Evolutionary conservation across 768 basidiomycete genomes (phyloP).

Genomic region (Pulveroboletus sp.): DNA sequence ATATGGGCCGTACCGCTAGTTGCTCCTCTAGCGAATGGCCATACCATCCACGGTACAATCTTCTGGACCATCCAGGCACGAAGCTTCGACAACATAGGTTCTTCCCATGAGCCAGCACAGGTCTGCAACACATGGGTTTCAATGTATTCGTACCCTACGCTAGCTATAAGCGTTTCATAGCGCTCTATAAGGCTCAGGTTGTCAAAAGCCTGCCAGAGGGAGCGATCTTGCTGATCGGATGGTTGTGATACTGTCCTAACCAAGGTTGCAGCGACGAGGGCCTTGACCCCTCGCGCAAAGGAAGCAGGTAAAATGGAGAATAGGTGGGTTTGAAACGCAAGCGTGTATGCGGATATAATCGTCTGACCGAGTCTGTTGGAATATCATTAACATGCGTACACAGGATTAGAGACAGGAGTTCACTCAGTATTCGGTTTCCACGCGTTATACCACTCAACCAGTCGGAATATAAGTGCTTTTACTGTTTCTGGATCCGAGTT

Average conservation of each 20-base stretch:
- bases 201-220: constrained; percentile 60
- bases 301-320: constrained; percentile 66
- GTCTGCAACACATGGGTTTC: constrained; percentile 63
- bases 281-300: constrained; percentile 66
- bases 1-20: constrained; percentile 41
- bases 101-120: constrained; percentile 67
- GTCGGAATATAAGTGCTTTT: constrained; percentile 48
- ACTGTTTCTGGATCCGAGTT: constrained; percentile 47
- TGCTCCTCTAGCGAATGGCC: constrained; percentile 69
- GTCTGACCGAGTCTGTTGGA: constrained; percentile 53
- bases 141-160: constrained; percentile 83
- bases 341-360: constrained; percentile 55
- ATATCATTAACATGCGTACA: constrained; percentile 2
- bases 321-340: constrained; percentile 68
- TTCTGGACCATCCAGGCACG: constrained; percentile 74
- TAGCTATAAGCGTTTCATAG: constrained; percentile 77
- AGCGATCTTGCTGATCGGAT: constrained; percentile 28
- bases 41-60: constrained; percentile 81
- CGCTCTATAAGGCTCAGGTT: constrained; percentile 73
- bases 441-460: constrained; percentile 69
- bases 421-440: constrained; percentile 70
- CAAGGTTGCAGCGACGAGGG: constrained; percentile 57
- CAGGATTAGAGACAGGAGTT: constrained; percentile 20
- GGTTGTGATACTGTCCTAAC: constrained; percentile 19
- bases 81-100: constrained; percentile 54